Conservation (phyloP, 148 eudicot species). For the Rhododendron henanense region DNA sequence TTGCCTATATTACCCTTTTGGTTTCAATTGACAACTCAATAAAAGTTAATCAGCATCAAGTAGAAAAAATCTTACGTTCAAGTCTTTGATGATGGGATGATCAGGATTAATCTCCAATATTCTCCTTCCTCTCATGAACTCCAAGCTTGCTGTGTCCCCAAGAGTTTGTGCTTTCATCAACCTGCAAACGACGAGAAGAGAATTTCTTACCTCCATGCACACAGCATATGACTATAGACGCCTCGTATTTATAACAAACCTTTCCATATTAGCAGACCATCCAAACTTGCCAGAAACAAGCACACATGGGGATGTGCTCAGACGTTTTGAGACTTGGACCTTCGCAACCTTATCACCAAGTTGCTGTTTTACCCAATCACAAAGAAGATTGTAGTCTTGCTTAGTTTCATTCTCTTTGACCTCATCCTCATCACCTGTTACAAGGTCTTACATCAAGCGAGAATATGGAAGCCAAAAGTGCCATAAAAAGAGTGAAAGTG, state of each 20-base stretch:
- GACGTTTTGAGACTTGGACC: slow-evolving; percentile 91
- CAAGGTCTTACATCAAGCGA: neutral
- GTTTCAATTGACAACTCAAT: neutral
- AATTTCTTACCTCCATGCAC: neutral
- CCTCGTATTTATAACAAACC: slow-evolving; percentile 28
- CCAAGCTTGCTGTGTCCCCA: slow-evolving; percentile 88
- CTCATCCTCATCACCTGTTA: slow-evolving; percentile 87
- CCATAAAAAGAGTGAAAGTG: neutral
- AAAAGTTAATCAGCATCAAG: neutral
- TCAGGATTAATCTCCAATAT: slow-evolving; percentile 93
- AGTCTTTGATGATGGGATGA: slow-evolving; percentile 92
- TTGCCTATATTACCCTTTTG: neutral
- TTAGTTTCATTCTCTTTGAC: slow-evolving; percentile 82
- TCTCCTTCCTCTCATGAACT: slow-evolving; percentile 98
- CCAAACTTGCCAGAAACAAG: slow-evolving; percentile 99
- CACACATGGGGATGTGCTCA: slow-evolving; percentile 94
- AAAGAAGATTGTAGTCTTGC: slow-evolving; percentile 81
- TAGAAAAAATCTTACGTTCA: slow-evolving; percentile 46
- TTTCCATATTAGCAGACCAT: slow-evolving; percentile 99
- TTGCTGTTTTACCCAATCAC: slow-evolving; percentile 99
- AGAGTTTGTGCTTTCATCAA: slow-evolving; percentile 97
- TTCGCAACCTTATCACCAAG: slow-evolving; percentile 98
- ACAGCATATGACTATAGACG: neutral
- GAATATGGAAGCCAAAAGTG: slow-evolving; percentile 1
- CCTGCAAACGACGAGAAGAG: slow-evolving; percentile 29